A percentile compares a stretch with the other conserved stretches of the same genome.
Evolutionary conservation across 2,329 filamentous ascomycete species (phyloP).

Genomic region (Cercospora sp.): DNA sequence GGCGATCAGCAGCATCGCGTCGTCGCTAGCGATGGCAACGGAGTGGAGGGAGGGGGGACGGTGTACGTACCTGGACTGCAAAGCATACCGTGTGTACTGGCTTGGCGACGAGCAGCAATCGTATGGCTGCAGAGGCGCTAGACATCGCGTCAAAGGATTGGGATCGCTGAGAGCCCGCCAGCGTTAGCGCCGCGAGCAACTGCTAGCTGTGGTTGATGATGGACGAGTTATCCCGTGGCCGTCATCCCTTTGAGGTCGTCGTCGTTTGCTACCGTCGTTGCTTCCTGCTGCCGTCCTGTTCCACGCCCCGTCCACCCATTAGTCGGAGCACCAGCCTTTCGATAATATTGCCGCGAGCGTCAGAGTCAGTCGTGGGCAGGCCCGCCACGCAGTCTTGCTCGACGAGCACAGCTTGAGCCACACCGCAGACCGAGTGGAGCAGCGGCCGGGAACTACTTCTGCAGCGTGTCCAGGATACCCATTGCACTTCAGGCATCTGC

Average conservation of each 20-base stretch:
- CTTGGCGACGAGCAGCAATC: constrained; percentile 3
- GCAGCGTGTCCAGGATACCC: constrained; percentile 9
- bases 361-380: not conserved
- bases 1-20: not conserved
- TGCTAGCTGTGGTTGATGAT: not conserved
- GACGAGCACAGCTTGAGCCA: constrained; percentile 5
- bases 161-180: constrained; percentile 11
- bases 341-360: not conserved
- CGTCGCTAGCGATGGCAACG: not conserved
- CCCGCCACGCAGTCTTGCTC: not conserved
- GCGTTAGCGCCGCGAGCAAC: constrained; percentile 6
- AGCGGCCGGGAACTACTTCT: not conserved
- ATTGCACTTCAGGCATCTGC: constrained; percentile 1
- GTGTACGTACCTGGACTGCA: constrained; percentile 5
- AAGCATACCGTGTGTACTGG: constrained; percentile 1
- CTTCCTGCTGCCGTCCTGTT: not conserved
- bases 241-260: not conserved
- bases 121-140: constrained; percentile 4
- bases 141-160: constrained; percentile 9
- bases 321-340: not conserved
- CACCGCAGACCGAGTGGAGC: constrained; percentile 8
- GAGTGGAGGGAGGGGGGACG: not conserved
- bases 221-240: not conserved
- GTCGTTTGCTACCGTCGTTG: not conserved
- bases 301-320: not conserved